Base-by-base conservation (phyloP, 257 asterid genomes). In the Knoxia roxburghii region DNA sequence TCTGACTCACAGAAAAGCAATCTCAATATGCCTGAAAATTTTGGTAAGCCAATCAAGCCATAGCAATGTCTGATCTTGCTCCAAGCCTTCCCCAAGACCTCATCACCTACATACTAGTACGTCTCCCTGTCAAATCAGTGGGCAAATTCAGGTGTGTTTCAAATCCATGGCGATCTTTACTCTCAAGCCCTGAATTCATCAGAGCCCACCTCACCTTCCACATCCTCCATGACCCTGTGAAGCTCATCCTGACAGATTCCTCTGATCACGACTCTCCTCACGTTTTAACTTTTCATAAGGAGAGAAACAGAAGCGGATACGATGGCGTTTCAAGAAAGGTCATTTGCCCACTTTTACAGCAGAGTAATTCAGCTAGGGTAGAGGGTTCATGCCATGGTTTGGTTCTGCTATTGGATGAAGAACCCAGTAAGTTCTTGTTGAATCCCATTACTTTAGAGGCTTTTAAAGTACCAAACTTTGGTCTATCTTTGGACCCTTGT, bases 301-400 rank as follows among this genome's bases (percentile, higher is more conserved):
- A 46, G 33, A 0, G 59, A 17, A 29, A 40, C 5, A 29, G 39
- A 4, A 7, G 27, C 2, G n/a, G 64, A 58, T 6, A 27, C 7
- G 0, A n/a, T n/a, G n/a, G n/a, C n/a, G n/a, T 27, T 57, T 20
- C 30, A 21, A 50, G 12, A 69, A 59, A 59, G 49, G 20, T 69
- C 51, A 24, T 17, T 46, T 40, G 60, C 58, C 20, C 40, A 24
- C 54, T 37, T 55, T 63, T 48, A 62, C 57, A 43, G 46, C 64
- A 70, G 58, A 6, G 48, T 59, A 37, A 46, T 5, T 76, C 66
- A 75, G 24, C 20, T 0, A 67, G 15, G 10, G 32, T 78, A 17
- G 72, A 70, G 2, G 86, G 84, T 24, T 79, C 86, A 12, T 76
- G 80, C 35, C 56, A 76, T 48, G 81, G 87, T 3, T 66, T 79